These are phyloP conservation scores for Agastache rugosa DNA, from an alignment of 257 asterid species.

Conservation along the genomic window DNA sequence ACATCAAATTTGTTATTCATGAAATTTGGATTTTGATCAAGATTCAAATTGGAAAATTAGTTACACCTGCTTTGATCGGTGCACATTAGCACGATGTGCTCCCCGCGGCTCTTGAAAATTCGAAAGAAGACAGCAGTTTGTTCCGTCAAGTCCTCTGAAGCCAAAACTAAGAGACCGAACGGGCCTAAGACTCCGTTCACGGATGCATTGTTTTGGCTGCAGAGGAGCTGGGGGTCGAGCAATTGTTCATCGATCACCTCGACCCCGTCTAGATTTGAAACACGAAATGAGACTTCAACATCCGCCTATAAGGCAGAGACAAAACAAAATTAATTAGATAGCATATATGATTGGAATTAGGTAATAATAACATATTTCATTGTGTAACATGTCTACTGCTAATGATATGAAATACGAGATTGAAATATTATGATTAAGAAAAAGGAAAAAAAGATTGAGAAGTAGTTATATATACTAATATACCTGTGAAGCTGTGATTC, in stretches of 20 bases:
- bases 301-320: constrained; percentile 39
- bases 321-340: not conserved
- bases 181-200: constrained; percentile 48
- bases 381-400: not conserved
- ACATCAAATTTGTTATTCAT: not conserved
- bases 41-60: not conserved
- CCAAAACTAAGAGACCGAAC: constrained; percentile 55
- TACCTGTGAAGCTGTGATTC: constrained; percentile 51
- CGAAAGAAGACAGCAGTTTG: constrained; percentile 55
- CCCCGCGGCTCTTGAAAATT: constrained; percentile 39
- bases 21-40: not conserved
- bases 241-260: constrained; percentile 39
- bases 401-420: not conserved
- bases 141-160: constrained; percentile 50
- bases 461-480: too few relatives aligned
- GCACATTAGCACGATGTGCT: constrained; percentile 55
- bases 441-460: too few relatives aligned
- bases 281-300: constrained; percentile 41
- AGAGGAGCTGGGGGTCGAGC: constrained; percentile 43
- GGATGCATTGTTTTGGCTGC: constrained; percentile 42
- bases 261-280: constrained; percentile 35
- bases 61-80: constrained; percentile 59
- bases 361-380: not conserved
- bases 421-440: not conserved
- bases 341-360: not conserved